Conservation (phyloP, 805 yeast species). For the Limtongia smithiae region DNA sequence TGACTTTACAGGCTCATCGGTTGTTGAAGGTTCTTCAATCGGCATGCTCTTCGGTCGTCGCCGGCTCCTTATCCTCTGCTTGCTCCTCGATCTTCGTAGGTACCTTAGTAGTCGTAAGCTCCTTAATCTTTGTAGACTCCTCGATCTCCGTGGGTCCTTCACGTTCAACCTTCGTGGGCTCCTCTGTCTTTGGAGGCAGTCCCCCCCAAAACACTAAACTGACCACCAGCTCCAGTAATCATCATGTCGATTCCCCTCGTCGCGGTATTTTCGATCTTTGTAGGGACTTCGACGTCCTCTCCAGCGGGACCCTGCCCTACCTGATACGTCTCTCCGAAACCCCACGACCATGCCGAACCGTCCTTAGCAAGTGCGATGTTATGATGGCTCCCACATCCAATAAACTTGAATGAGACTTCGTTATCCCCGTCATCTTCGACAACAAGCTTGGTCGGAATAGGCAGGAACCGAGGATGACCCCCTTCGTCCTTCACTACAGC, state of each 20-base stretch:
- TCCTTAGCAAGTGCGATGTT: slow-evolving; percentile 73
- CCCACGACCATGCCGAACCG: slow-evolving; percentile 93
- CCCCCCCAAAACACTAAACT: slow-evolving; percentile 88
- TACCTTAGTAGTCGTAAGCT: no score
- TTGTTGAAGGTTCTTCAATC: no score
- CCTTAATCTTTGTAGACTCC: no score
- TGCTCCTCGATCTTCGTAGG: no score
- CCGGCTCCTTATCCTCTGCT: no score
- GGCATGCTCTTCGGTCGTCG: no score
- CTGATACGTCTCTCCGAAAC: slow-evolving; percentile 95
- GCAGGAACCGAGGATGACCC: slow-evolving; percentile 74
- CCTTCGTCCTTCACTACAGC: slow-evolving; percentile 72
- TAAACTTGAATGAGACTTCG: slow-evolving; percentile 32
- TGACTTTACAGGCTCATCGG: no score
- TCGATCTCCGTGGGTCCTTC: no score
- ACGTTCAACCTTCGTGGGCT: no score
- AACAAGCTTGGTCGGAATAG: slow-evolving; percentile 69
- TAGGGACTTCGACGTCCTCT: slow-evolving; percentile 84
- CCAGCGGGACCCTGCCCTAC: slow-evolving; percentile 87
- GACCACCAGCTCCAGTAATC: slow-evolving; percentile 91
- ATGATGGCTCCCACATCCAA: slow-evolving; percentile 90
- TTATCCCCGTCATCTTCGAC: slow-evolving; percentile 32
- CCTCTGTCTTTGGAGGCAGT: slow-evolving; percentile 27
- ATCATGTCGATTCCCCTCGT: slow-evolving; percentile 72
- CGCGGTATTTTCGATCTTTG: slow-evolving; percentile 90